Evolutionary conservation across 805 yeast genomes (phyloP).

Genomic region (Wickerhamomyces ciferrii): DNA sequence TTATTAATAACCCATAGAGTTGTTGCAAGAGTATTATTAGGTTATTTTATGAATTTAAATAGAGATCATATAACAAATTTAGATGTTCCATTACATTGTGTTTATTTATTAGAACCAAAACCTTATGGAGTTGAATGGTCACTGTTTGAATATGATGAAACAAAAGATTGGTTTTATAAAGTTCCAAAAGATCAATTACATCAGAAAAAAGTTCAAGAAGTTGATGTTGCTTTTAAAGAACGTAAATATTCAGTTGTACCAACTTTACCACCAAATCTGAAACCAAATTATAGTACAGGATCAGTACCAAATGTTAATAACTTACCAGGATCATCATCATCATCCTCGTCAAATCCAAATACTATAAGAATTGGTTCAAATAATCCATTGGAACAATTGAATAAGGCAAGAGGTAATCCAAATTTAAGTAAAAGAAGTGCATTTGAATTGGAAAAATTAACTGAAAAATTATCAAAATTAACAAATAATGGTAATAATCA

Average conservation of each 20-base stretch:
- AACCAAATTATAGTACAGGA: conserved; percentile 1
- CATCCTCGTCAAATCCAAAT: neutral
- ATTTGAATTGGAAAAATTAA: conserved; percentile 21
- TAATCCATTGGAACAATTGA: conserved; percentile 4
- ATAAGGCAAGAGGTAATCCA: conserved; percentile 14
- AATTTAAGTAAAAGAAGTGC: neutral
- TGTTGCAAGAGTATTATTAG: conserved; percentile 80
- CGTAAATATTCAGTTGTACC: conserved; percentile 72
- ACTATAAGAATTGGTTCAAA: conserved; percentile 1
- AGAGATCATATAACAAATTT: conserved; percentile 79
- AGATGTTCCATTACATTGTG: conserved; percentile 90
- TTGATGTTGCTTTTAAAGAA: conserved; percentile 65
- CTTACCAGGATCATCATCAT: neutral
- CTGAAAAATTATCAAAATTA: conserved; percentile 25
- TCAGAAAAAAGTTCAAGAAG: conserved; percentile 55
- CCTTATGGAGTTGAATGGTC: conserved; percentile 96
- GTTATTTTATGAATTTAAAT: conserved; percentile 81
- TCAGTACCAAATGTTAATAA: neutral
- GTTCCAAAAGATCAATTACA: conserved; percentile 40
- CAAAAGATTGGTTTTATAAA: conserved; percentile 68
- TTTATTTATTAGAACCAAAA: conserved; percentile 84
- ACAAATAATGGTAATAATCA: conserved; percentile 1
- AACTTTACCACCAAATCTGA: conserved; percentile 50
- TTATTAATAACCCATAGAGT: conserved; percentile 85
- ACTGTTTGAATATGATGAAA: conserved; percentile 81